Conservation (phyloP, 1,284 basidiomycete genomes). For the Afroboletus lepidellus region DNA sequence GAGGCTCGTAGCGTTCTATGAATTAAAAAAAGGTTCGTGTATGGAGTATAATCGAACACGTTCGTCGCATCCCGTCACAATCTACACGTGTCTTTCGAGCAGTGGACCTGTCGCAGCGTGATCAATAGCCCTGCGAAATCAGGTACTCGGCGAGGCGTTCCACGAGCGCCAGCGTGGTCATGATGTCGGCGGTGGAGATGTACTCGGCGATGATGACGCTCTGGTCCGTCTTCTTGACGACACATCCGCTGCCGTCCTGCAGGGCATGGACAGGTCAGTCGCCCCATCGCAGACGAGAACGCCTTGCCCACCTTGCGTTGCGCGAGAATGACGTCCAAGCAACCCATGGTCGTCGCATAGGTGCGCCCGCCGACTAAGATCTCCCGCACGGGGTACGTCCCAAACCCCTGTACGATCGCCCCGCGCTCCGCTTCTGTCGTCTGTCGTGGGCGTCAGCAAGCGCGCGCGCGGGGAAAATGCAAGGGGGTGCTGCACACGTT, state of each 20-base stretch:
- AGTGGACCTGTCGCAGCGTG: no score
- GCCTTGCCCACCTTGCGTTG: constrained; percentile 18
- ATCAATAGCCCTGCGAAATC: constrained; percentile 40
- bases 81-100: constrained; percentile 4
- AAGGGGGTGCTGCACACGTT: constrained; percentile 48
- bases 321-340: constrained; percentile 29
- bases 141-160: constrained; percentile 83
- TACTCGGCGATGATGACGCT: constrained; percentile 87
- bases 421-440: constrained; percentile 19
- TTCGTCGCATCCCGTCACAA: background rate
- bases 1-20: background rate
- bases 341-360: constrained; percentile 31
- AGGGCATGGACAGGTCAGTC: constrained; percentile 5
- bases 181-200: constrained; percentile 38
- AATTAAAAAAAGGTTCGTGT: background rate
- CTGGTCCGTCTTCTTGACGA: constrained; percentile 85
- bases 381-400: constrained; percentile 23
- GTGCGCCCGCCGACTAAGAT: constrained; percentile 22
- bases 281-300: background rate
- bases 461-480: background rate
- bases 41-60: background rate
- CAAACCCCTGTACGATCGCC: constrained; percentile 21
- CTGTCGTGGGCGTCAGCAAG: constrained; percentile 6
- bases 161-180: constrained; percentile 67
- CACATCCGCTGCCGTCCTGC: constrained; percentile 60